These are phyloP conservation scores for Lasiodiplodia sp. DNA, from an alignment of 2,329 filamentous ascomycete genomes.

Conservation along the genomic window DNA sequence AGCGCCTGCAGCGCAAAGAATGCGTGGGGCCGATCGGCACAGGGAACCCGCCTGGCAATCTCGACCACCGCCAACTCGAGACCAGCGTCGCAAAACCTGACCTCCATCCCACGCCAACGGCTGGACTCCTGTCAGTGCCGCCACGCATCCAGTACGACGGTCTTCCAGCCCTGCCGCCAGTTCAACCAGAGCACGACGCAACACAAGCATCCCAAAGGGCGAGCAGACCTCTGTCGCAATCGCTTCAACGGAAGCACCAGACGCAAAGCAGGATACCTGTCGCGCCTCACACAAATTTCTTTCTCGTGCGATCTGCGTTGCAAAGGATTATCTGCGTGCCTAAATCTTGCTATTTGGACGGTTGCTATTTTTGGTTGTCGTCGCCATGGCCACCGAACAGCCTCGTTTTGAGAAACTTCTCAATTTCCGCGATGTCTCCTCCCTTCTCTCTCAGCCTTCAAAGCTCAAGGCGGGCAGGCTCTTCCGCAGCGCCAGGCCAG, in stretches of 20 bases:
- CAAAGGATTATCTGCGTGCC: slow-evolving; percentile 1
- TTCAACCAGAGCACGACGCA: not conserved
- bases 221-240: not conserved
- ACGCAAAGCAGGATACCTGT: not conserved
- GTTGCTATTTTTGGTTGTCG: not conserved
- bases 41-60: slow-evolving; percentile 14
- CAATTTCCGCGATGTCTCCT: slow-evolving; percentile 46
- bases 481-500: slow-evolving; percentile 46
- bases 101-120: not conserved
- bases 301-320: not conserved
- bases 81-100: slow-evolving; percentile 1
- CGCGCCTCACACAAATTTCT: not conserved
- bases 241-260: not conserved
- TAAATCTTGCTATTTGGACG: not conserved
- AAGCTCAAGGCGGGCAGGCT: slow-evolving; percentile 39
- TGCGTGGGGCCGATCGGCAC: slow-evolving; percentile 8
- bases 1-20: not conserved
- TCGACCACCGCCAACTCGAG: slow-evolving; percentile 4
- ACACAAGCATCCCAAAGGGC: not conserved
- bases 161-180: not conserved
- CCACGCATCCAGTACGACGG: not conserved
- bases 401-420: slow-evolving; percentile 39
- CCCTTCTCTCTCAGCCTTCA: slow-evolving; percentile 9
- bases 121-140: not conserved
- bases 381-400: slow-evolving; percentile 18